Evolutionary conservation across 192 early-diverging fungal species (phyloP).

Genomic region (Hyaloraphidium curvatum): DNA sequence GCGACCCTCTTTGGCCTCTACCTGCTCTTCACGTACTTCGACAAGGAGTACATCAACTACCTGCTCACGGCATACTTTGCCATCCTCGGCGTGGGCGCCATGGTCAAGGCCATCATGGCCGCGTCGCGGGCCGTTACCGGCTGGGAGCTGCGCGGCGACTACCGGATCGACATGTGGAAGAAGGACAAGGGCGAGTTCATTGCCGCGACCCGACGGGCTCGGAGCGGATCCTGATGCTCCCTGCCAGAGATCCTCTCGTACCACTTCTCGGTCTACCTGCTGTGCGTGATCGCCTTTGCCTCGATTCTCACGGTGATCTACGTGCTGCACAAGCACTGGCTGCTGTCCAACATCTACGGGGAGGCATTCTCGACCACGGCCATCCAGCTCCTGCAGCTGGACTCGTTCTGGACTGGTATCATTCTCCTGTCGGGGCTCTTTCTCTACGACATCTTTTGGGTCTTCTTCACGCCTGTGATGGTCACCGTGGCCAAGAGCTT

Average conservation of each 20-base stretch:
- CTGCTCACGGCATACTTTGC: conserved; percentile 73
- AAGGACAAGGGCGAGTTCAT: conserved; percentile 34
- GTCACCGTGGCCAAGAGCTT: conserved; percentile 89
- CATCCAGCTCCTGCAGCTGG: conserved; percentile 68
- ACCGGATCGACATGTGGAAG: conserved; percentile 46
- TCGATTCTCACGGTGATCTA: conserved; percentile 50
- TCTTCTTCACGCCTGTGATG: conserved; percentile 98
- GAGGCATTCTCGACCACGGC: conserved; percentile 70
- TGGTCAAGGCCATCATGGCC: conserved; percentile 36
- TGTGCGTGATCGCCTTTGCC: conserved; percentile 32
- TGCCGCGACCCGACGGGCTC: neutral
- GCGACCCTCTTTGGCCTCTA: conserved; percentile 61
- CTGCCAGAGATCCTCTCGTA: neutral
- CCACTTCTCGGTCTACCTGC: conserved; percentile 24
- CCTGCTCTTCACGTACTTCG: conserved; percentile 66
- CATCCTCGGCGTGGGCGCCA: conserved; percentile 57
- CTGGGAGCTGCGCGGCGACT: conserved; percentile 38
- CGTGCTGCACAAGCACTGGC: conserved; percentile 77
- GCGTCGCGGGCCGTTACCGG: conserved; percentile 31
- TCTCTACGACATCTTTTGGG: conserved; percentile 97
- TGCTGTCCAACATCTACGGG: conserved; percentile 72
- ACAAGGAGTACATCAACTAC: conserved; percentile 64
- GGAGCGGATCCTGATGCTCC: neutral
- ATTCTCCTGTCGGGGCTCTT: conserved; percentile 79
- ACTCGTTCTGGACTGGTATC: conserved; percentile 94